Evolutionary conservation across 2,329 filamentous ascomycete genomes (phyloP), one percentile per base, ranked within the genome.

Genomic region (Aspergillus pseudoglaucus): DNA sequence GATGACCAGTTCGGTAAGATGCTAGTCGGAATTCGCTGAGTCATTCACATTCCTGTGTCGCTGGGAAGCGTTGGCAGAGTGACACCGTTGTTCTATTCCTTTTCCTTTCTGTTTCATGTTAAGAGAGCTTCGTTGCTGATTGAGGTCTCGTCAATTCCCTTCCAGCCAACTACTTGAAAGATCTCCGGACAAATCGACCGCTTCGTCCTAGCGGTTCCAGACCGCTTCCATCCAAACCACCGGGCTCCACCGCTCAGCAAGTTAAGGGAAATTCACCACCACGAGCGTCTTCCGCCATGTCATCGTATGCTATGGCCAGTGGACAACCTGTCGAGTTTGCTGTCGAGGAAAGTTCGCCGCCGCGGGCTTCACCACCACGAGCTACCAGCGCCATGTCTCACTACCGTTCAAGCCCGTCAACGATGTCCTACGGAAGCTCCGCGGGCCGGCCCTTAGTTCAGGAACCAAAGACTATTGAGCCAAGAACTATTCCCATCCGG

Each of bases 201-300:
- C 66, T 74, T 6, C 75, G 81, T 52, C 81, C 81, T 5, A 79
- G 73, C 44, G 81, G 82, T 49, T 82, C 81, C 41, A 71, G 82
- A 47, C 81, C 82, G 39, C 71, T 78, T 41, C 81, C 81, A 9
- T 69, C 74, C 18, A 76, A 74, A 53, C 67, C 73, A 55, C 57
- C 64, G 6, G 47, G 57, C 7, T 62, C 64, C 5, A 53, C 57
- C 3, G 47, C 56, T 22, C 53, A 58, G 45, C 25, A 30, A 4
- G 32, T 55, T 12, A 53, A 57, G 27, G 63, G 60, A 6, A 59
- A 62, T 39, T 57, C 65, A 17, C 71, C 67, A 43, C 66, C 68
- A 17, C 67, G 71, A 46, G 69, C 72, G 33, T 57, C 69, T 4
- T 74, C 72, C 30, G 69, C 71, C 6, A 62, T 74, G 45, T 69